Percentiles rank a stretch among this genome's conserved stretches.
phyloP scores from a whole-genome alignment of 257 asterid genomes.

The Thymus quinquecostatus region DNA sequence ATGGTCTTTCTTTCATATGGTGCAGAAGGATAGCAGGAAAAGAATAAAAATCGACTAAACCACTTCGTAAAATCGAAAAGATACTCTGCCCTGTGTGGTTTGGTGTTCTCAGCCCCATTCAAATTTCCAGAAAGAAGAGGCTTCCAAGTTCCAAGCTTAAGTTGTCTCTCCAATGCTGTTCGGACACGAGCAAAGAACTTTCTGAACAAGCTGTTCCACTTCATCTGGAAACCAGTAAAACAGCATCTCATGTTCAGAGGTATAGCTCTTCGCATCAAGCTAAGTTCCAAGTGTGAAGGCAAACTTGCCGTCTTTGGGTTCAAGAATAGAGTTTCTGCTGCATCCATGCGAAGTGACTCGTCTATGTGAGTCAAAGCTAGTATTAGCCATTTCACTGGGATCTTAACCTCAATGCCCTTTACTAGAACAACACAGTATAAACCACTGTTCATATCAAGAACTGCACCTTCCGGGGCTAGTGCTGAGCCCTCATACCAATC shows the following conservation, averaged over 20 bases:
- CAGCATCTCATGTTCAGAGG: constrained; percentile 96
- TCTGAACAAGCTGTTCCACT: constrained; percentile 95
- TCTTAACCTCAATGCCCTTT: constrained; percentile 65
- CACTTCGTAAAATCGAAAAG: constrained; percentile 76
- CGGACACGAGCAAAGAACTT: constrained; percentile 90
- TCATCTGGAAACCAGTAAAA: constrained; percentile 95
- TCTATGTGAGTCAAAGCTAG: constrained; percentile 84
- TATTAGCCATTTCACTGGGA: constrained; percentile 79
- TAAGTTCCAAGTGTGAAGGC: constrained; percentile 89
- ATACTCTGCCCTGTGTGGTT: constrained; percentile 60
- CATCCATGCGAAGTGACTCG: constrained; percentile 92
- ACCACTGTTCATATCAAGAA: constrained; percentile 41
- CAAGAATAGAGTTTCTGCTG: constrained; percentile 90
- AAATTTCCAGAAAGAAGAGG: constrained; percentile 51
- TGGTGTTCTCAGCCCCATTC: constrained; percentile 40
- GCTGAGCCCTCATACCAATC: constrained; percentile 64
- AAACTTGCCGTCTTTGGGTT: constrained; percentile 86
- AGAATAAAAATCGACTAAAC: constrained; percentile 86
- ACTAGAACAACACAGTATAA: constrained; percentile 53
- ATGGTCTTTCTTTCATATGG: constrained; percentile 96
- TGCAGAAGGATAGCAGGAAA: constrained; percentile 96
- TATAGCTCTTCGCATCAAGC: constrained; percentile 80
- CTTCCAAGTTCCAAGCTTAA: constrained; percentile 73
- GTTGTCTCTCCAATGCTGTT: constrained; percentile 83
- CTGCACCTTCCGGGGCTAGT: constrained; percentile 41